Conservation (phyloP, 2,329 filamentous ascomycete species). For the Septoria petroselini region DNA sequence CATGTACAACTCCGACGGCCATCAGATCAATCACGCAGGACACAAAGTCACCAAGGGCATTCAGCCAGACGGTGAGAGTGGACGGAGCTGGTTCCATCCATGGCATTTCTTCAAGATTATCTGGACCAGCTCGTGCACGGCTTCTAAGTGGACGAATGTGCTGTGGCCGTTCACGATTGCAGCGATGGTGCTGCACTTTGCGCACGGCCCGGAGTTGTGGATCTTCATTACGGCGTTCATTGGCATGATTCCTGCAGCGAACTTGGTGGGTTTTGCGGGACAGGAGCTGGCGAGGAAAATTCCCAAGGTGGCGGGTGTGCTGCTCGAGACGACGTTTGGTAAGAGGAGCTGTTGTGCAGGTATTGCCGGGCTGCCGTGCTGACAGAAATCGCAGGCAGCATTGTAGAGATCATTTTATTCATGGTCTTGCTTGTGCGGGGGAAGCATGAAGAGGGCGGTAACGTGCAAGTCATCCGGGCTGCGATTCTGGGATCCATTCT, state of each 20-base stretch:
- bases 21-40: constrained; percentile 45
- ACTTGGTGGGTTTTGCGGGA: constrained; percentile 59
- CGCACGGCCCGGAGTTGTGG: constrained; percentile 37
- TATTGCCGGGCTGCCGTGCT: too few species aligned
- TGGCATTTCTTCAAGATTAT: constrained; percentile 45
- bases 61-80: constrained; percentile 48
- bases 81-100: constrained; percentile 46
- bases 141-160: constrained; percentile 49
- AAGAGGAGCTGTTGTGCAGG: too few species aligned
- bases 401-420: constrained; percentile 80
- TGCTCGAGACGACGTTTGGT: constrained; percentile 53
- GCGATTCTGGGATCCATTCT: constrained; percentile 80
- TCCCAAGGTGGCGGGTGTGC: constrained; percentile 66
- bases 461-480: constrained; percentile 65
- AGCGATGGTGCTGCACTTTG: constrained; percentile 49
- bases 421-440: constrained; percentile 61
- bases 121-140: constrained; percentile 46
- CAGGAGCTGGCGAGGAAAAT: constrained; percentile 70
- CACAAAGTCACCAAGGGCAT: constrained; percentile 45
- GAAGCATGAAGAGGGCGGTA: constrained; percentile 24
- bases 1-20: constrained; percentile 29
- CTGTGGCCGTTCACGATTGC: constrained; percentile 51
- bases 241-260: constrained; percentile 51
- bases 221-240: constrained; percentile 51
- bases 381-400: constrained; percentile 45